These are phyloP conservation scores for Candida fluviatilis DNA, from an alignment of 805 yeast genomes.

Conservation along the genomic window DNA sequence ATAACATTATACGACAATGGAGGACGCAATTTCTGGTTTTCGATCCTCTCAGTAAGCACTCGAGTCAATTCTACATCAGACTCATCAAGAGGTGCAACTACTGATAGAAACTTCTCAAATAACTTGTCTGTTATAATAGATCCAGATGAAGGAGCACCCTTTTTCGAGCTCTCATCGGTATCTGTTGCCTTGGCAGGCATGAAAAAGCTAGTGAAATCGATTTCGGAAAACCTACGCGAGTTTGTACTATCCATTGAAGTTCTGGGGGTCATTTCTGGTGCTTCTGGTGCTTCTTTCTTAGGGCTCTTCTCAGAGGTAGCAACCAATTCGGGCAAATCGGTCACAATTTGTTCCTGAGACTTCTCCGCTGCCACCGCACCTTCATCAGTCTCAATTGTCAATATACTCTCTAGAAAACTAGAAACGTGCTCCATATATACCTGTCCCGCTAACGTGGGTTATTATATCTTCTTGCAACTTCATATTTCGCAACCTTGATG, in stretches of 20 bases:
- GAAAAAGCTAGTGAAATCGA: not conserved
- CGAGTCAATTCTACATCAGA: conserved; percentile 41
- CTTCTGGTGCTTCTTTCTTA: not conserved
- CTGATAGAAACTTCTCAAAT: conserved; percentile 63
- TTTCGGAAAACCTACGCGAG: not conserved
- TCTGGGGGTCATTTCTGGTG: not conserved
- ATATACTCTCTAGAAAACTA: conserved; percentile 32
- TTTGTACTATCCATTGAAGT: not conserved
- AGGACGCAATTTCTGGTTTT: conserved; percentile 61
- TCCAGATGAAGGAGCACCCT: not conserved
- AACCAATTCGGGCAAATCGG: too few relatives aligned
- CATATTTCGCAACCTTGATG: too few relatives aligned
- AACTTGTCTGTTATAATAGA: conserved; percentile 55
- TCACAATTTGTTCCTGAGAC: too few relatives aligned
- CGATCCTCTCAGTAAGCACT: conserved; percentile 49
- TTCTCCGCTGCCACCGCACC: not conserved
- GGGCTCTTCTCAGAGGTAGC: too few relatives aligned
- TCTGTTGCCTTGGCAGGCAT: not conserved
- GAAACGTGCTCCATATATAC: conserved; percentile 33
- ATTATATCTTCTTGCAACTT: too few relatives aligned
- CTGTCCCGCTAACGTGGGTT: too few relatives aligned
- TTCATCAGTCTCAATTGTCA: conserved; percentile 19
- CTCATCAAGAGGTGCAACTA: conserved; percentile 61
- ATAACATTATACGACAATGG: conserved; percentile 63
- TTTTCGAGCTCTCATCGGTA: not conserved